A percentile compares a stretch with the other conserved stretches of the same genome.
These are phyloP conservation scores for Aspergillus steynii DNA, from an alignment of 495 filamentous ascomycete species.

Conservation along the genomic window DNA sequence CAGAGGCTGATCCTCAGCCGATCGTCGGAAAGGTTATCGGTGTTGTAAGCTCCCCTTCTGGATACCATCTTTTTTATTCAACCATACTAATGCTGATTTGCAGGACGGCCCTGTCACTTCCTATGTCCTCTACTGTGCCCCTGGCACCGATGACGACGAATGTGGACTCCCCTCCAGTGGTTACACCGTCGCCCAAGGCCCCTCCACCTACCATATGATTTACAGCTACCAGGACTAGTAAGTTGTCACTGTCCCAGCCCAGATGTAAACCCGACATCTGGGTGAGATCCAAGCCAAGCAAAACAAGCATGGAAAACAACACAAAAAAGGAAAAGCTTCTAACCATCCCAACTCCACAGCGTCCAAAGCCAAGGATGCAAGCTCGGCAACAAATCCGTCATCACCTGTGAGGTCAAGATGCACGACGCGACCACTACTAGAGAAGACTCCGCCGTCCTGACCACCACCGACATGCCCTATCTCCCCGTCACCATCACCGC, in stretches of 20 bases:
- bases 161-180: constrained; percentile 10
- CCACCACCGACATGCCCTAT: constrained; percentile 23
- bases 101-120: constrained; percentile 17
- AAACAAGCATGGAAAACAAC: neutral
- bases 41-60: constrained; percentile 17
- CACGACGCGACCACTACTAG: constrained; percentile 22
- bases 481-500: constrained; percentile 32
- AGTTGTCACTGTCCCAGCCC: neutral
- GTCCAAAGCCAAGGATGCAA: constrained; percentile 31
- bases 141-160: neutral
- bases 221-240: constrained; percentile 20
- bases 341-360: constrained; percentile 21
- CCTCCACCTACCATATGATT: constrained; percentile 4
- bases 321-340: neutral
- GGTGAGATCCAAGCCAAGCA: too few species aligned
- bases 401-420: constrained; percentile 27
- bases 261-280: neutral
- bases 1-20: constrained; percentile 12
- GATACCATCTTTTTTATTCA: neutral
- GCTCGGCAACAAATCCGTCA: constrained; percentile 32
- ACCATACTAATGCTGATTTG: neutral
- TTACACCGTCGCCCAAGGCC: constrained; percentile 9
- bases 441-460: constrained; percentile 21
- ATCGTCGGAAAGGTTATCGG: constrained; percentile 23
- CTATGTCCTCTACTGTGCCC: constrained; percentile 15